Percentiles rank a stretch among this genome's conserved stretches.
These are phyloP conservation scores for Globisporangium acanthophoron DNA, from an alignment of 352 stramenopile genomes.

Conservation along the genomic window DNA sequence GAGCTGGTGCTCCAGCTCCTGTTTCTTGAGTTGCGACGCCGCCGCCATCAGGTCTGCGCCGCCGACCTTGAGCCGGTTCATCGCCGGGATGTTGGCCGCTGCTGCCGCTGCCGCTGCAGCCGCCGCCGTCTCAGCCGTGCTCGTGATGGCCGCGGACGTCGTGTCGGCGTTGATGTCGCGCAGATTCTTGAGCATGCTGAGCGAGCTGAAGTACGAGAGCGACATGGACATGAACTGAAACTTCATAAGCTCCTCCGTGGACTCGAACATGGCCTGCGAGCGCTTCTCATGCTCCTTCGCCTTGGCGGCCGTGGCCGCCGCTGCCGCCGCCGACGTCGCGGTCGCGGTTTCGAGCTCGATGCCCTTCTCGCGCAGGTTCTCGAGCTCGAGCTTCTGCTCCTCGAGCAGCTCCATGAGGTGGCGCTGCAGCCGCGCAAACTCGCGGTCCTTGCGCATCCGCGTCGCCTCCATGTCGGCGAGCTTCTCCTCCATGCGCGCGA, in stretches of 20 bases:
- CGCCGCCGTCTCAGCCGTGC: slow-evolving; percentile 84
- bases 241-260: slow-evolving; percentile 95
- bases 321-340: slow-evolving; percentile 87
- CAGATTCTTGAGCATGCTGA: slow-evolving; percentile 94
- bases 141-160: slow-evolving; percentile 80
- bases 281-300: slow-evolving; percentile 89
- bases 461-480: slow-evolving; percentile 92
- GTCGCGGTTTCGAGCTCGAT: slow-evolving; percentile 90
- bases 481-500: slow-evolving; percentile 79
- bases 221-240: slow-evolving; percentile 97
- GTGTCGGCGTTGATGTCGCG: slow-evolving; percentile 93
- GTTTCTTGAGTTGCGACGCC: slow-evolving; percentile 67
- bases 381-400: slow-evolving; percentile 92
- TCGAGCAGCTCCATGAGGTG: slow-evolving; percentile 92
- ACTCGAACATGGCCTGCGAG: slow-evolving; percentile 89
- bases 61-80: slow-evolving; percentile 66
- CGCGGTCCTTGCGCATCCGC: slow-evolving; percentile 88
- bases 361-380: slow-evolving; percentile 87
- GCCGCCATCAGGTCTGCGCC: slow-evolving; percentile 53
- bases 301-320: slow-evolving; percentile 85
- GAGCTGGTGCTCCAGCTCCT: slow-evolving; percentile 50
- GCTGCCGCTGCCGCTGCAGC: slow-evolving; percentile 79
- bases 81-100: slow-evolving; percentile 83
- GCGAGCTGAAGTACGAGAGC: slow-evolving; percentile 91
- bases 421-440: slow-evolving; percentile 89